phyloP scores from a whole-genome alignment of 768 basidiomycete species.

The Suillus alpinus region DNA sequence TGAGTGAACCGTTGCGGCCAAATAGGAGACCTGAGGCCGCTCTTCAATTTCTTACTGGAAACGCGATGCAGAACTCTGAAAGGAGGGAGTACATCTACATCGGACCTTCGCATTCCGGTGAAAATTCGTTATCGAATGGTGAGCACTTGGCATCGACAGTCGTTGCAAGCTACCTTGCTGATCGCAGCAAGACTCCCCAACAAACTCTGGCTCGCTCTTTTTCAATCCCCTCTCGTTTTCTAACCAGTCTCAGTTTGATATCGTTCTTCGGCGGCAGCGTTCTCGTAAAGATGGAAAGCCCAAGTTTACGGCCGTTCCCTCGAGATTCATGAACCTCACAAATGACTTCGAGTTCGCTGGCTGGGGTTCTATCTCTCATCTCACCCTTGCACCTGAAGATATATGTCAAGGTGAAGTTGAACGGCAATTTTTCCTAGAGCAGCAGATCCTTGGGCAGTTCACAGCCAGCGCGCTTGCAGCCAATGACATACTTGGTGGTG shows the following conservation, averaged over 20 bases:
- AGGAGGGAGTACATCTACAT: background rate
- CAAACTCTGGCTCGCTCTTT: background rate
- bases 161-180: background rate
- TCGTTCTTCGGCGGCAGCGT: conserved; percentile 60
- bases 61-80: background rate
- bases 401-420: conserved; percentile 30
- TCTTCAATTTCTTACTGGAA: background rate
- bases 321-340: conserved; percentile 59
- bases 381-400: conserved; percentile 47
- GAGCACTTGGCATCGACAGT: background rate
- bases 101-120: too few relatives aligned
- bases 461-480: conserved; percentile 66
- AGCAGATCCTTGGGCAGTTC: conserved; percentile 55
- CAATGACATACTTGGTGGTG: conserved; percentile 64
- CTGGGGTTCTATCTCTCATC: conserved; percentile 54
- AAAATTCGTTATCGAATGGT: background rate
- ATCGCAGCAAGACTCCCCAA: background rate
- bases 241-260: conserved; percentile 47
- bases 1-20: background rate
- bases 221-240: conserved; percentile 39
- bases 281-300: conserved; percentile 42
- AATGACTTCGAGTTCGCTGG: conserved; percentile 73
- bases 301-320: conserved; percentile 42
- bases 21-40: background rate
- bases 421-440: conserved; percentile 29